Evolutionary conservation across 345 rosid species (phyloP).

Genomic region (Camelina sativa): DNA sequence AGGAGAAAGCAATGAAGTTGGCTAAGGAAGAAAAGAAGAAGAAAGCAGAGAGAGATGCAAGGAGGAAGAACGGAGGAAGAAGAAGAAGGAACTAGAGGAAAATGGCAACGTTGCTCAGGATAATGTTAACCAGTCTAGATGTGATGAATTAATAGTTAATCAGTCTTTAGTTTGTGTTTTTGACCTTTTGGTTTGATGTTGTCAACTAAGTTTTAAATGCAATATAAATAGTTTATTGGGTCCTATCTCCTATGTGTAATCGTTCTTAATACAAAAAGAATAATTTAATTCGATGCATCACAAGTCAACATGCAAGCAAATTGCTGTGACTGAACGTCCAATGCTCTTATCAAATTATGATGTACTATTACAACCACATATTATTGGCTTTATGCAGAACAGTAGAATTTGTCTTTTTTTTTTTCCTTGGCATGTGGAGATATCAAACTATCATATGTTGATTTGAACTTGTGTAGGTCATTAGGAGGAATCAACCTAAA

Average conservation of each 20-base stretch:
- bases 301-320: too few species aligned
- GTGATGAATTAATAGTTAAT: not conserved
- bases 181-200: not conserved
- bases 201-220: not conserved
- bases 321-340: too few species aligned
- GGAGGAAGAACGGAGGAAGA: not conserved
- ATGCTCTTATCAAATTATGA: too few species aligned
- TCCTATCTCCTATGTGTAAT: not conserved
- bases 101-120: not conserved
- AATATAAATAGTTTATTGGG: not conserved
- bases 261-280: too few species aligned
- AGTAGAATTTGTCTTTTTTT: too few species aligned
- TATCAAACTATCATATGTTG: too few species aligned
- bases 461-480: too few species aligned
- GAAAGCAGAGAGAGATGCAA: slow-evolving; percentile 7
- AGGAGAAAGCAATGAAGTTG: slow-evolving; percentile 33
- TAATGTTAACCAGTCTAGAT: not conserved
- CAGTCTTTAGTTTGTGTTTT: not conserved
- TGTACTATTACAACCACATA: too few species aligned
- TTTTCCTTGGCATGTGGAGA: too few species aligned
- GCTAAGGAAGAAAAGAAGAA: slow-evolving; percentile 31
- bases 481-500: too few species aligned
- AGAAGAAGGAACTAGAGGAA: not conserved
- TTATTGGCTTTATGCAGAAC: too few species aligned
- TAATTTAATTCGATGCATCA: too few species aligned